These are phyloP conservation scores for Dendrocalamus sinicus DNA, from an alignment of 176 grass and related monocot species.

Conservation along the genomic window DNA sequence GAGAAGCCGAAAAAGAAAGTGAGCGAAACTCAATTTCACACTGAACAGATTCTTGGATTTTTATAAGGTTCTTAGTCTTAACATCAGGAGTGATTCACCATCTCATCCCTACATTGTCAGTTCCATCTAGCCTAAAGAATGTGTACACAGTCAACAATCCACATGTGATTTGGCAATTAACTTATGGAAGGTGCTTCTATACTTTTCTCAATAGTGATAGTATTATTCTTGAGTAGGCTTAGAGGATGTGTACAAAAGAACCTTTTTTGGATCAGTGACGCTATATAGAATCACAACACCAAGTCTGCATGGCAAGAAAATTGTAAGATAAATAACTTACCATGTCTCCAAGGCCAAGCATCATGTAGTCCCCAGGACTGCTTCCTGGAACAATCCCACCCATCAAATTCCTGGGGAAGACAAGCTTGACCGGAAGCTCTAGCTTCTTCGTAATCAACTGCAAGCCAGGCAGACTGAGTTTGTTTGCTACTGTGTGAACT, in stretches of 20 bases:
- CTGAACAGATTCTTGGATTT: background rate
- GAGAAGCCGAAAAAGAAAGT: background rate
- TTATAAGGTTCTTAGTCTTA: background rate
- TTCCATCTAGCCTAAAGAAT: slow-evolving; percentile 31
- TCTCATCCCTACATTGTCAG: background rate
- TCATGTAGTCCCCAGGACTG: slow-evolving; percentile 86
- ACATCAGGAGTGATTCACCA: background rate
- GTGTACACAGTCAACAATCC: background rate
- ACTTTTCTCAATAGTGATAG: too few relatives aligned
- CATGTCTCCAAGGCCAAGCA: slow-evolving; percentile 99
- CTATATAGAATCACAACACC: background rate
- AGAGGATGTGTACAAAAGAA: background rate
- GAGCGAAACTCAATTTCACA: background rate
- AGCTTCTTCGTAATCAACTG: slow-evolving; percentile 88
- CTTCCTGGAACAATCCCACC: slow-evolving; percentile 76
- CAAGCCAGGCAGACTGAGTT: slow-evolving; percentile 87
- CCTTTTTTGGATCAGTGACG: background rate
- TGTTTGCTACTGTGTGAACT: slow-evolving; percentile 84
- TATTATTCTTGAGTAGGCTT: slow-evolving; percentile 13
- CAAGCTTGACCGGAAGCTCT: slow-evolving; percentile 94
- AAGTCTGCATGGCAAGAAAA: background rate
- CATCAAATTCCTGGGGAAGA: slow-evolving; percentile 95
- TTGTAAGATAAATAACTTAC: slow-evolving; percentile 47
- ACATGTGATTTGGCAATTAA: background rate
- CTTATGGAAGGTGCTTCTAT: background rate